A percentile compares a stretch with the other conserved stretches of the same genome.
Evolutionary conservation across 1,139 yeast genomes (phyloP).

Genomic region (Pichia sp.): DNA sequence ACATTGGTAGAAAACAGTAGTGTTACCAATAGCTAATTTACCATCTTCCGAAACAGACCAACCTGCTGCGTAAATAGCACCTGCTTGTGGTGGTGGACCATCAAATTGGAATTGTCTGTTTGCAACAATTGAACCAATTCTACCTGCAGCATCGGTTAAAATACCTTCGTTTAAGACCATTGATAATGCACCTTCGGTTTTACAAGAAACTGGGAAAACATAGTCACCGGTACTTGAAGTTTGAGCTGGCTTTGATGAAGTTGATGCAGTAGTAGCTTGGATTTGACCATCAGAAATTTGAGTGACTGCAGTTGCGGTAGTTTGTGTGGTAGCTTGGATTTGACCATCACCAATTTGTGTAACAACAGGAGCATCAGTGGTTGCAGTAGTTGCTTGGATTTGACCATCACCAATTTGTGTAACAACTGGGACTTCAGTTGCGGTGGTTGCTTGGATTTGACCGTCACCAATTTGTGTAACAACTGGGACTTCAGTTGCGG

Average conservation of each 20-base stretch:
- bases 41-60: conserved; percentile 68
- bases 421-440: conserved; percentile 15
- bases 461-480: conserved; percentile 38
- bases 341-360: conserved; percentile 44
- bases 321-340: conserved; percentile 36
- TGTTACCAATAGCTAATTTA: conserved; percentile 62
- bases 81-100: conserved; percentile 91
- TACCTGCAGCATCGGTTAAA: conserved; percentile 55
- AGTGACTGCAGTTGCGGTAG: conserved; percentile 32
- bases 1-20: conserved; percentile 68
- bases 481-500: conserved; percentile 31
- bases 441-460: conserved; percentile 38
- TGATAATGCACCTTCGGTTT: conserved; percentile 44
- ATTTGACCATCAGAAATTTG: conserved; percentile 60
- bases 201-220: conserved; percentile 42
- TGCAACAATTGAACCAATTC: conserved; percentile 78
- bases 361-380: conserved; percentile 16
- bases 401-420: conserved; percentile 8
- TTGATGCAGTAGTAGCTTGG: conserved; percentile 38
- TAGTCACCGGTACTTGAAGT: conserved; percentile 17
- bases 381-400: conserved; percentile 12
- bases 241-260: conserved; percentile 7
- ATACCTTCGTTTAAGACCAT: conserved; percentile 48
- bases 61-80: conserved; percentile 79
- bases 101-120: conserved; percentile 86